These are phyloP conservation scores for Microcos paniculata DNA, from an alignment of 345 rosid species.

Conservation along the genomic window DNA sequence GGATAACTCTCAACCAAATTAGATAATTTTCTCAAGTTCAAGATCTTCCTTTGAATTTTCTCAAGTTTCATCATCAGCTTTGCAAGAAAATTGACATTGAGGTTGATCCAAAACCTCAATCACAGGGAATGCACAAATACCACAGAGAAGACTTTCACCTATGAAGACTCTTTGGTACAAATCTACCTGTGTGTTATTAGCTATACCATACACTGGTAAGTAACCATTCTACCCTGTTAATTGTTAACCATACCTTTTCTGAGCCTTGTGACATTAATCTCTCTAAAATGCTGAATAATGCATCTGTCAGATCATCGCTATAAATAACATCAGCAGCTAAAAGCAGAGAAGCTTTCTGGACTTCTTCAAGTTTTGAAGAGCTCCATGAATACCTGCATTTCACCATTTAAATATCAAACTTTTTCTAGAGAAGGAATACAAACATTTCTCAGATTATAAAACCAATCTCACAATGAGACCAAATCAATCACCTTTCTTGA, in stretches of 20 bases:
- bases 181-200: not conserved
- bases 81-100: not conserved
- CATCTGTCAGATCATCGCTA: conserved; percentile 60
- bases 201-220: not conserved
- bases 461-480: conserved; percentile 11
- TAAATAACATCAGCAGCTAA: conserved; percentile 74
- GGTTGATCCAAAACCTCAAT: not conserved
- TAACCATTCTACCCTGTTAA: not conserved
- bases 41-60: not conserved
- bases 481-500: conserved; percentile 36
- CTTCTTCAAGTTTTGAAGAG: conserved; percentile 48
- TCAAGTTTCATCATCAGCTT: not conserved
- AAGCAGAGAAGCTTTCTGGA: conserved; percentile 46
- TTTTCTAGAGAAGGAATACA: not conserved
- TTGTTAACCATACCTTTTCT: conserved; percentile 44
- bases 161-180: not conserved
- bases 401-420: not conserved
- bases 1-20: not conserved
- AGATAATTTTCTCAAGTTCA: not conserved
- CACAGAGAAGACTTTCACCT: not conserved
- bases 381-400: conserved; percentile 49
- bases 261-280: conserved; percentile 48
- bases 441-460: not conserved
- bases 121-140: not conserved
- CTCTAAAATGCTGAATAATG: conserved; percentile 44